Conservation (phyloP, 2,329 filamentous ascomycete species). For the Alternaria conjuncta region DNA sequence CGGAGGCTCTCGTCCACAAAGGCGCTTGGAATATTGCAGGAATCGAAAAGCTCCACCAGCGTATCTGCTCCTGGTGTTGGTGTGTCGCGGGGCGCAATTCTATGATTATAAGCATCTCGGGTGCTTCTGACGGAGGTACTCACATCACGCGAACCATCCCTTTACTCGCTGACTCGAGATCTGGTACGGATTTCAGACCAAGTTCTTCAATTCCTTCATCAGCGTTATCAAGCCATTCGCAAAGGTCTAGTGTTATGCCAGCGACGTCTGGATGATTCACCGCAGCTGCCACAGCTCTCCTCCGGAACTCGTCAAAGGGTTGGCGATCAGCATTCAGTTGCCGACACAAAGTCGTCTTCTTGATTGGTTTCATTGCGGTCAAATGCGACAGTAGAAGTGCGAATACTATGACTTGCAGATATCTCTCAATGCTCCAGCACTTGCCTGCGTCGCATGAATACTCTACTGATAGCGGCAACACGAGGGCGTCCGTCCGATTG, state of each 20-base stretch:
- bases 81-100: conserved; percentile 33
- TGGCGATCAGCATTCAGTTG: conserved; percentile 18
- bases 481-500: background rate
- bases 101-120: conserved; percentile 11
- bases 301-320: conserved; percentile 19
- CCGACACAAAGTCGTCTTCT: conserved; percentile 17
- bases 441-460: no score
- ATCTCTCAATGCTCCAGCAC: background rate
- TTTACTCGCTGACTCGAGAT: conserved; percentile 10
- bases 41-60: conserved; percentile 25
- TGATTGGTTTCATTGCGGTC: background rate
- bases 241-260: conserved; percentile 17
- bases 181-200: conserved; percentile 3
- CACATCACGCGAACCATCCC: conserved; percentile 29
- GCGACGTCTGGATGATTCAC: fast-evolving
- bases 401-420: background rate
- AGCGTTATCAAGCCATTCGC: conserved; percentile 27
- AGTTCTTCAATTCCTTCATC: conserved; percentile 11
- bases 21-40: conserved; percentile 28
- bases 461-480: background rate
- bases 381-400: background rate
- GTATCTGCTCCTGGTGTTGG: conserved; percentile 15
- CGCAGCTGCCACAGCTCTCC: background rate
- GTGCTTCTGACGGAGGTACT: background rate
- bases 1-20: conserved; percentile 36